Conservation (phyloP, 2,329 filamentous ascomycete genomes). For the Aureobasidium melanogenum region DNA sequence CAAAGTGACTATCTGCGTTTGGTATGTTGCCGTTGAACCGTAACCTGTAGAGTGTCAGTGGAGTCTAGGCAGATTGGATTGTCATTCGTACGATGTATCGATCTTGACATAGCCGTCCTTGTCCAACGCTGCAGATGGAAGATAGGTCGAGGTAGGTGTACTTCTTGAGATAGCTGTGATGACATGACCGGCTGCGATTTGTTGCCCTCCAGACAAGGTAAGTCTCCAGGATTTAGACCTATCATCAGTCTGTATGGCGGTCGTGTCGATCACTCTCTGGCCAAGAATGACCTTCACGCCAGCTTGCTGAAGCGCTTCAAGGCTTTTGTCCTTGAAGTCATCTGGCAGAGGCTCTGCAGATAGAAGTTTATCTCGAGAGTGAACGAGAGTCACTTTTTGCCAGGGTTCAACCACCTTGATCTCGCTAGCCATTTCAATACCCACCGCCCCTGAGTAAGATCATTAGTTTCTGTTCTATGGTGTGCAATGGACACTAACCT, state of each 20-base stretch:
- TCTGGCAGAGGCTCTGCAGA: constrained; percentile 65
- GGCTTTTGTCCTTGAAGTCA: constrained; percentile 55
- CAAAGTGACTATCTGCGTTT: constrained; percentile 56
- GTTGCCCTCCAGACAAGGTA: constrained; percentile 51
- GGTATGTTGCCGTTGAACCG: constrained; percentile 46
- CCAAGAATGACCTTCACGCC: constrained; percentile 58
- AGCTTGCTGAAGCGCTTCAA: constrained; percentile 49
- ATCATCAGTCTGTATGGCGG: constrained; percentile 37
- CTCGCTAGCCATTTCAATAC: constrained; percentile 74
- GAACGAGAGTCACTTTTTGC: constrained; percentile 61
- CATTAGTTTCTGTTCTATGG: not conserved
- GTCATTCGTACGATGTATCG: constrained; percentile 17
- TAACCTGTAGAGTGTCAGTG: constrained; percentile 33
- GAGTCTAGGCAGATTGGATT: not conserved
- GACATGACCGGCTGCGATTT: constrained; percentile 54
- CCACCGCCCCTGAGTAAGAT: constrained; percentile 53
- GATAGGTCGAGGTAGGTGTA: constrained; percentile 52
- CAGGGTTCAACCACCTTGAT: constrained; percentile 59
- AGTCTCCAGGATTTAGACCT: constrained; percentile 31
- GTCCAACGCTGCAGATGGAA: constrained; percentile 52
- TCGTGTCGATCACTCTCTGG: constrained; percentile 40
- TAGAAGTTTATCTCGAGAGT: constrained; percentile 61
- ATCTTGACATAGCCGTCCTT: constrained; percentile 59
- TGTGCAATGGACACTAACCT: constrained; percentile 28
- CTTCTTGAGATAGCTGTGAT: constrained; percentile 61